Base-by-base conservation (phyloP, 768 basidiomycete species). In the Rhodotorula paludigena region DNA sequence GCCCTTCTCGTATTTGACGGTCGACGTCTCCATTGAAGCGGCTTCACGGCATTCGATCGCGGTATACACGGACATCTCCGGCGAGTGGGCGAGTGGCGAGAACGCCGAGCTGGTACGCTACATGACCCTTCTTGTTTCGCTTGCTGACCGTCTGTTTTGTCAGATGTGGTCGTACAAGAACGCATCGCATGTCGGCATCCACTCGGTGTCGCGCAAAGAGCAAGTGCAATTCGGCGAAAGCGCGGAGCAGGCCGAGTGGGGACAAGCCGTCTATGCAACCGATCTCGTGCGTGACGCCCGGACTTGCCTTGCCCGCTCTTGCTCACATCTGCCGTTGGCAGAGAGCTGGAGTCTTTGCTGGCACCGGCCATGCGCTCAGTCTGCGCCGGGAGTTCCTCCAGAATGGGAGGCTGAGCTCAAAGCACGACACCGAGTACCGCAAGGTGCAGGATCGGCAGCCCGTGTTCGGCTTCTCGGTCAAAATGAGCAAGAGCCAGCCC, bases 171-270 rank as follows among this genome's bases (percentile, higher is more conserved):
- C 57, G 14, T 69, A 60, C 30, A 28, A 35, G 6, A 48, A 41
- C 35, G 47, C 52, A 20, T 28, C 45, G 10, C 49, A 58, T 11
- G 51, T 54, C 9, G 68, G 55, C 1, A 15, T 35, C 5, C 59
- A 65, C 38, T 38, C 56, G 3, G 38, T 69, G 32, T n/a, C 39
- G n/a, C 68, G 68, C 1, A 33, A 53, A 8, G 16, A 39, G 8
- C 59, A 44, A 25, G 59, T 45, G 6, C 14, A 38, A 3, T 69
- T 61, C 20, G n/a, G 48, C 33, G 68, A 69, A 32, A 25, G 28
- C 14, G 55, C 48, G 0, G 59, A 69, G 38, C 68, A 65, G 23
- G 68, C 68, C 4, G 68, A 69, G 28, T 69, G 60, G 59, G 68
- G 68, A 3, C 18, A 20, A 8, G 56, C 56, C 12, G 52, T 62